phyloP scores from a whole-genome alignment of 352 stramenopile genomes.

The Peronospora farinosa region DNA sequence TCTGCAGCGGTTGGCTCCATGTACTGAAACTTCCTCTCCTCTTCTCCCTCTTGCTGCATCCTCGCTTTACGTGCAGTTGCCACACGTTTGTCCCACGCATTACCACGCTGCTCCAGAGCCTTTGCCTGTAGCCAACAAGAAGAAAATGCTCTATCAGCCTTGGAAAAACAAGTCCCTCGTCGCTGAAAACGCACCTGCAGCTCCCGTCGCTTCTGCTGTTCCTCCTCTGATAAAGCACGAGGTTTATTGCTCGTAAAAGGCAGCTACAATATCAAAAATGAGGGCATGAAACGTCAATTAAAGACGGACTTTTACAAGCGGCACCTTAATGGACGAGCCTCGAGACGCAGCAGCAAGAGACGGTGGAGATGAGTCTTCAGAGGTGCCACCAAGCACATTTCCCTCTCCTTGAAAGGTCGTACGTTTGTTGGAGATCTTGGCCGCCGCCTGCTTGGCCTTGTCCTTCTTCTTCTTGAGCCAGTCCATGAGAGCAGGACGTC shows the following conservation, averaged over 20 bases:
- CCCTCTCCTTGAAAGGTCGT: conserved; percentile 55
- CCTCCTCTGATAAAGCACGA: conserved; percentile 40
- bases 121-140: conserved; percentile 29
- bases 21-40: conserved; percentile 36
- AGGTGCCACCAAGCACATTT: conserved; percentile 45
- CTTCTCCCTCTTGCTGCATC: conserved; percentile 45
- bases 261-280: conserved; percentile 13
- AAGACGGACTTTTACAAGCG: background rate
- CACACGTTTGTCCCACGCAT: conserved; percentile 68
- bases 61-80: conserved; percentile 44
- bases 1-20: conserved; percentile 12
- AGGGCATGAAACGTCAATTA: background rate
- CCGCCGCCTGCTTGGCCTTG: conserved; percentile 54
- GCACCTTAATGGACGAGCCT: conserved; percentile 28
- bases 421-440: conserved; percentile 75
- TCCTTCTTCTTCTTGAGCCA: conserved; percentile 85
- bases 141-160: background rate
- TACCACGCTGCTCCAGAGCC: conserved; percentile 49
- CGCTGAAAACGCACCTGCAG: conserved; percentile 37
- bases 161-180: background rate
- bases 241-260: conserved; percentile 38
- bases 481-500: conserved; percentile 27
- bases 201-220: conserved; percentile 50
- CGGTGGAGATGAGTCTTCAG: background rate
- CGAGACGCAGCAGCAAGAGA: conserved; percentile 11